Conservation (phyloP, 441 rosid species). For the Erodium trifolium region DNA sequence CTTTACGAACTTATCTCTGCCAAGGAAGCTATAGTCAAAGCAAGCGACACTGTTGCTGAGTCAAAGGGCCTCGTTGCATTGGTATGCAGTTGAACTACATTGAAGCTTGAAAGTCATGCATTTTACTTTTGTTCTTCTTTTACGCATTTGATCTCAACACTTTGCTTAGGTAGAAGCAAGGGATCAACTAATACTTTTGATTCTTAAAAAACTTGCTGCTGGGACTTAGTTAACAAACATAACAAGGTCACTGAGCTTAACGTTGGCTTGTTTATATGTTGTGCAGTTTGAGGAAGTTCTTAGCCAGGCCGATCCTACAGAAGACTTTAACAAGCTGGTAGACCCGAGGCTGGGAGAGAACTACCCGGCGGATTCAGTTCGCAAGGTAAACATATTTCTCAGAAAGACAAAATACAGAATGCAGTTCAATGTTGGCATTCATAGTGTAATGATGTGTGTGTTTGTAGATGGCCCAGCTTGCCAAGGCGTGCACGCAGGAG, state of each 20-base stretch:
- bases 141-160: no score
- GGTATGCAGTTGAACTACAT: conserved; percentile 29
- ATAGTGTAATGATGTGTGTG: not conserved
- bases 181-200: no score
- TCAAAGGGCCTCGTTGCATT: conserved; percentile 78
- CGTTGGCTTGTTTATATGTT: not conserved
- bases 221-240: no score
- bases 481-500: conserved; percentile 76
- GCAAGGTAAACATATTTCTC: conserved; percentile 41
- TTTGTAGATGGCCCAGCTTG: conserved; percentile 77
- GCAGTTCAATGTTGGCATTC: not conserved
- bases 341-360: conserved; percentile 72
- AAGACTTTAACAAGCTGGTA: conserved; percentile 47
- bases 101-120: no score
- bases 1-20: conserved; percentile 92
- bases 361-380: conserved; percentile 57
- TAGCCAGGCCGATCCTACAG: conserved; percentile 43
- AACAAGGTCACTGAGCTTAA: not conserved
- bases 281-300: conserved; percentile 71
- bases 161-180: no score
- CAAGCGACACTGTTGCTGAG: conserved; percentile 38
- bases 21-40: conserved; percentile 71
- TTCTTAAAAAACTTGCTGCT: no score
- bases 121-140: no score
- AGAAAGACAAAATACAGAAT: not conserved